Evolutionary conservation across 371 early-diverging fungal genomes (phyloP).

Genomic region (Mortierella sp.): DNA sequence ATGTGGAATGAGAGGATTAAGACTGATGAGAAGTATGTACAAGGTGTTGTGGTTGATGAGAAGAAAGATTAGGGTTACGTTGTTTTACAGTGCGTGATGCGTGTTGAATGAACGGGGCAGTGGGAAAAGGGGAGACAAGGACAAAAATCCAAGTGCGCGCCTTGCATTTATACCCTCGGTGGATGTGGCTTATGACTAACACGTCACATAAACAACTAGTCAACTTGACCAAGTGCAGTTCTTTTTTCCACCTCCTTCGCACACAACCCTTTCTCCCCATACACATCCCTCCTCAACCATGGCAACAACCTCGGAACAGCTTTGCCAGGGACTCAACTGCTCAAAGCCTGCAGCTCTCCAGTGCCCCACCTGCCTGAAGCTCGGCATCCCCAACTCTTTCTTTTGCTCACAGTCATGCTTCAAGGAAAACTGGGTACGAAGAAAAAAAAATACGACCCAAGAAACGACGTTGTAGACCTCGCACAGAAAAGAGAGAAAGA

Average conservation of each 20-base stretch:
- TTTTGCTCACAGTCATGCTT: conserved; percentile 95
- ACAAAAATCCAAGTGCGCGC: neutral
- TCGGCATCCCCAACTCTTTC: conserved; percentile 72
- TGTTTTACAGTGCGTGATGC: neutral
- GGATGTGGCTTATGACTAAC: neutral
- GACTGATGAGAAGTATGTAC: neutral
- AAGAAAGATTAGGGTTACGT: neutral
- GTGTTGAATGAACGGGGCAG: neutral
- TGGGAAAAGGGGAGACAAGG: neutral
- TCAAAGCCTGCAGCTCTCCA: conserved; percentile 81
- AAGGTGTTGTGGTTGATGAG: neutral
- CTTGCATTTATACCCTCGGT: neutral
- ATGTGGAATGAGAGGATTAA: neutral
- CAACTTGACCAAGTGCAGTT: neutral
- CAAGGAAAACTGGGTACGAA: conserved; percentile 84
- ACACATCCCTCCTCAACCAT: conserved; percentile 3
- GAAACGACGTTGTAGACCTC: too few relatives aligned
- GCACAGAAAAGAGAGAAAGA: too few relatives aligned
- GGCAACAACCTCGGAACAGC: conserved; percentile 38
- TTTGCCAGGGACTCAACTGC: conserved; percentile 77
- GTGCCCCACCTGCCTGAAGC: conserved; percentile 93
- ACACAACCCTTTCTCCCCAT: neutral
- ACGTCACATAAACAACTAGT: neutral
- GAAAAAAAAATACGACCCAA: too few relatives aligned
- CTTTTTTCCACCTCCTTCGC: neutral